Evolutionary conservation across 768 basidiomycete species (phyloP).

Genomic region (Pleurotus tuber-regium): DNA sequence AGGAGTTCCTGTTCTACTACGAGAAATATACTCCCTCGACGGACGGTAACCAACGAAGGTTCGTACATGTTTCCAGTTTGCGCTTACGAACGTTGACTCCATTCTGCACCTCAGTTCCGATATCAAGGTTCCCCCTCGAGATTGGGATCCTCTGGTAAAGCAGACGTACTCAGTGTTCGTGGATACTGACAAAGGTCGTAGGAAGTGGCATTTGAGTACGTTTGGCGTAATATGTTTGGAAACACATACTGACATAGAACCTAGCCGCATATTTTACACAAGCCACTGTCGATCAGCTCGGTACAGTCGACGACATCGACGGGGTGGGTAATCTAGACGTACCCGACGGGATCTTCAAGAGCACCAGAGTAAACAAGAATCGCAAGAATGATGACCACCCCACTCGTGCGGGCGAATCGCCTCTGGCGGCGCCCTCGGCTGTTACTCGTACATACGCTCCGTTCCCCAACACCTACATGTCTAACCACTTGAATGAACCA

Average conservation of each 20-base stretch:
- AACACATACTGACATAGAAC: conserved; percentile 11
- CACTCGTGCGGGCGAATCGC: conserved; percentile 21
- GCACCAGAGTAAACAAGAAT: conserved; percentile 57
- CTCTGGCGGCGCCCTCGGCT: conserved; percentile 22
- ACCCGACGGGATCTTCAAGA: conserved; percentile 66
- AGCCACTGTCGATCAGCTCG: conserved; percentile 65
- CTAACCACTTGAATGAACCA: conserved; percentile 18
- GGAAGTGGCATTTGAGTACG: conserved; percentile 85
- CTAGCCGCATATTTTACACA: conserved; percentile 84
- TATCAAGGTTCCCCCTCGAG: conserved; percentile 47
- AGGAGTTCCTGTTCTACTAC: conserved; percentile 88
- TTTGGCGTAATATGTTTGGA: conserved; percentile 8
- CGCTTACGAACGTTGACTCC: not conserved
- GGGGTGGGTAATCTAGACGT: conserved; percentile 58
- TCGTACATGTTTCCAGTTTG: conserved; percentile 14
- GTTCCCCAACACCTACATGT: conserved; percentile 23
- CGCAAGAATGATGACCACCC: conserved; percentile 42
- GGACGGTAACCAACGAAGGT: conserved; percentile 44
- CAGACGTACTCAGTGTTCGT: conserved; percentile 86
- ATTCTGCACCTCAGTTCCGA: conserved; percentile 27
- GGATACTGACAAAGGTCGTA: conserved; percentile 55
- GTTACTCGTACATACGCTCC: conserved; percentile 38
- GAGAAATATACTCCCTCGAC: conserved; percentile 60
- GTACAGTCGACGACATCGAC: conserved; percentile 67
- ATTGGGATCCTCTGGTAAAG: conserved; percentile 73